Base-by-base conservation (phyloP, 257 asterid genomes). In the Coffea canephora region DNA sequence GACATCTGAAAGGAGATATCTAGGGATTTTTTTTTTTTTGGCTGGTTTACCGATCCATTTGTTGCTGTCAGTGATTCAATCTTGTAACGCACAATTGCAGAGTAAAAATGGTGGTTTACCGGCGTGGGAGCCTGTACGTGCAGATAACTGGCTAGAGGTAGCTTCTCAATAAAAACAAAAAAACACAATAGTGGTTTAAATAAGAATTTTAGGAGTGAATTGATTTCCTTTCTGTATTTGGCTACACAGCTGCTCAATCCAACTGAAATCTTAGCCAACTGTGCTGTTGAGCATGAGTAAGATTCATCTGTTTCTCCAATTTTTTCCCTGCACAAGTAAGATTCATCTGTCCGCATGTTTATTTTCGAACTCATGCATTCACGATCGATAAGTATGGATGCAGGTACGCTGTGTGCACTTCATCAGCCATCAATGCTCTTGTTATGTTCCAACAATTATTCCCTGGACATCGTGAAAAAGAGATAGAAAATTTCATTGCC, bases 81-180 rank as follows among this genome's bases (percentile, higher is more conserved):
- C 23, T 5, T 79, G 64, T 5, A 71, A 57, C 25, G 9, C 57
- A 25, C 45, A 65, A 82, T 76, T 61, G 45, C 95, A 94, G 97
- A 94, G 97, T 80, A 89, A 94, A 84, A 92, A 94, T 71, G 98
- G 98, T 0, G 98, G 98, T 7, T 85, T 94, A 69, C 83, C 97
- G 74, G 97, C 96, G 55, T 94, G 98, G 98, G 98, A 94, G 81
- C 98, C 98, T n/a, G 97, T 97, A 64, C 95, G 97, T 75, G 86
- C 97, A 79, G 84, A 91, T 0, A 83, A 88, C 18, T 94, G 97
- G 97, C 81, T 94, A 66, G 98, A 94, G 97, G 97, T 92, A 80
- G 34, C 41, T 48, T 75, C 21, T 62, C 81, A 54, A 68, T 27
- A 74, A 7, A 21, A 68, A 72, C 34, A 5, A 8, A 62, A 62